These are phyloP conservation scores for Plantago major DNA, from an alignment of 257 asterid genomes.

Conservation along the genomic window DNA sequence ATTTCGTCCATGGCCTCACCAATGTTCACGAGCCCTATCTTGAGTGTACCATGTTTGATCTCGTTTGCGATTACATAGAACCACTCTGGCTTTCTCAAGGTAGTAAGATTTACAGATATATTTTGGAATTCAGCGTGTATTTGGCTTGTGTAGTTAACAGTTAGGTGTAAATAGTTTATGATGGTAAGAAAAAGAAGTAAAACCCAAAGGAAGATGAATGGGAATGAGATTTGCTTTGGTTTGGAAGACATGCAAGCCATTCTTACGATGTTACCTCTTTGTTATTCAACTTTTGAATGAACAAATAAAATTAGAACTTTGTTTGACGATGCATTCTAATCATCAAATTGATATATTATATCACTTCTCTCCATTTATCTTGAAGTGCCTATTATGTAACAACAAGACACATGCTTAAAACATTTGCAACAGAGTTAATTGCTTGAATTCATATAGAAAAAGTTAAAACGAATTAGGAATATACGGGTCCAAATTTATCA, in stretches of 20 bases:
- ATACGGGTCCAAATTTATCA: too few relatives aligned
- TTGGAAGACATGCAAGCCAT: slow-evolving; percentile 39
- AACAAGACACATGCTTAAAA: too few relatives aligned
- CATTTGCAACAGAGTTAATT: too few relatives aligned
- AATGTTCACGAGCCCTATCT: slow-evolving; percentile 34
- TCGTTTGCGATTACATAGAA: slow-evolving; percentile 30
- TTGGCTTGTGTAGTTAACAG: slow-evolving; percentile 32
- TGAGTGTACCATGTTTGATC: slow-evolving; percentile 23
- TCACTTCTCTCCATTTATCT: too few relatives aligned
- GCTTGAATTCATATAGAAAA: too few relatives aligned
- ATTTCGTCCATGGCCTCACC: slow-evolving; percentile 9
- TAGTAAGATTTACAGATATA: slow-evolving; percentile 12
- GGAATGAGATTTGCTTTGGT: slow-evolving; percentile 28
- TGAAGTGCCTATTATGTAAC: too few relatives aligned
- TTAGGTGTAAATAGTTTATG: slow-evolving; percentile 35
- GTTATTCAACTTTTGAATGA: too few relatives aligned
- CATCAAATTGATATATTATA: too few relatives aligned
- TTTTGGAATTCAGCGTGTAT: slow-evolving; percentile 23
- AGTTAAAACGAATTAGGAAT: too few relatives aligned
- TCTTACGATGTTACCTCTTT: background rate
- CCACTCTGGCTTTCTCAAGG: slow-evolving; percentile 29
- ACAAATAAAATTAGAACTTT: too few relatives aligned
- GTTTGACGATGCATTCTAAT: too few relatives aligned
- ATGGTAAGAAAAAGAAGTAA: slow-evolving; percentile 31
- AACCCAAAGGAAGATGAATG: slow-evolving; percentile 36